Percentiles rank a stretch among this genome's conserved stretches.
Conservation (phyloP, 345 rosid species). For the Populus tremula region DNA sequence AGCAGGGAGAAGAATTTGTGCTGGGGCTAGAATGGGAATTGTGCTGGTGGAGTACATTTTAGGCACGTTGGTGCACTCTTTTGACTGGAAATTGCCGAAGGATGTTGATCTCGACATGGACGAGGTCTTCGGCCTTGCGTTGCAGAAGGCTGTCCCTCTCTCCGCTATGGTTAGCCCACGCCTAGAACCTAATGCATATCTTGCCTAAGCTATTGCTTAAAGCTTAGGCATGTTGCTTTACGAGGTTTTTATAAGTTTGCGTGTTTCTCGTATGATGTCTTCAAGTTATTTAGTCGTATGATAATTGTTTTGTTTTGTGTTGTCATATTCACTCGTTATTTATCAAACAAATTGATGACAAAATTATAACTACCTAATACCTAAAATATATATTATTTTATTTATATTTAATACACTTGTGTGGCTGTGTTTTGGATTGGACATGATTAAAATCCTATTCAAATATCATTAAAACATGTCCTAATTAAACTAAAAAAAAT, state of each 20-base stretch:
- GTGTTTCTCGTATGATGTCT: background rate
- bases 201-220: background rate
- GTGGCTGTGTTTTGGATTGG: too few species aligned
- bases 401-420: too few species aligned
- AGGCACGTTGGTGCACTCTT: slow-evolving; percentile 51
- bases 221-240: background rate
- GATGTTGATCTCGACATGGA: slow-evolving; percentile 48
- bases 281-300: background rate
- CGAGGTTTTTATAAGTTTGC: background rate
- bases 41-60: slow-evolving; percentile 47
- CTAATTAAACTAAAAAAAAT: too few species aligned
- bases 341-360: too few species aligned
- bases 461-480: too few species aligned
- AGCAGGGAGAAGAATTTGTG: slow-evolving; percentile 53
- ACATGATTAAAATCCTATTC: too few species aligned
- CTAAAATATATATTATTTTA: too few species aligned
- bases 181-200: slow-evolving; percentile 35
- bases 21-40: slow-evolving; percentile 55
- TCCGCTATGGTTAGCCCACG: slow-evolving; percentile 45
- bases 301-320: background rate
- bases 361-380: too few species aligned
- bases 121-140: slow-evolving; percentile 52
- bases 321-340: too few species aligned
- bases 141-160: slow-evolving; percentile 57
- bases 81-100: slow-evolving; percentile 48